phyloP scores from a whole-genome alignment of 768 basidiomycete species.

The Hypsizygus marmoreus region DNA sequence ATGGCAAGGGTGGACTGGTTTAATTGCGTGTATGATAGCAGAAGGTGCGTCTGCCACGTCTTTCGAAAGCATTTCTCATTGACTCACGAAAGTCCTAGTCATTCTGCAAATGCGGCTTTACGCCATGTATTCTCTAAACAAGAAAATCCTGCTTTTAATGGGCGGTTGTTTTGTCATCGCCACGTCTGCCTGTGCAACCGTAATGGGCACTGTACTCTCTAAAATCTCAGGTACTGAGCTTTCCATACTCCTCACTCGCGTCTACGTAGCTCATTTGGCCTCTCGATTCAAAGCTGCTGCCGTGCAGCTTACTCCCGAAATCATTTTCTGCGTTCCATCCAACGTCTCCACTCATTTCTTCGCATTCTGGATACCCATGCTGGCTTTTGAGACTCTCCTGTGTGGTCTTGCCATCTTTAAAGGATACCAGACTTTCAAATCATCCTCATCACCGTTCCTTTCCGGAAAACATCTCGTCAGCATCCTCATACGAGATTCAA shows the following conservation, averaged over 20 bases:
- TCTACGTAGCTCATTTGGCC: not conserved
- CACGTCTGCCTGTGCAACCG: constrained; percentile 40
- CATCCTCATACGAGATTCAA: constrained; percentile 57
- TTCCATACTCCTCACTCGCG: not conserved
- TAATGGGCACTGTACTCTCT: constrained; percentile 49
- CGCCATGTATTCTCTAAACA: constrained; percentile 58
- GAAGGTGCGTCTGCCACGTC: constrained; percentile 41
- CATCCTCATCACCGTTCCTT: constrained; percentile 36
- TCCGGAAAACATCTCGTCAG: constrained; percentile 46
- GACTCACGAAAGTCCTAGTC: constrained; percentile 30
- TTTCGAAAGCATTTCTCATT: not conserved
- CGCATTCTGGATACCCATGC: constrained; percentile 62
- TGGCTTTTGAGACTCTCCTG: constrained; percentile 54
- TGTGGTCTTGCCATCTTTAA: constrained; percentile 52
- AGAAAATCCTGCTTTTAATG: constrained; percentile 51
- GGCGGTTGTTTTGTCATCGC: constrained; percentile 39
- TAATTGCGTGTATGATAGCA: constrained; percentile 53
- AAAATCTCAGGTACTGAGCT: constrained; percentile 38
- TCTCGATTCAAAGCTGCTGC: constrained; percentile 14
- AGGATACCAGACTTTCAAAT: constrained; percentile 46
- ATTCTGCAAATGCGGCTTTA: constrained; percentile 67
- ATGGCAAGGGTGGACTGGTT: constrained; percentile 66
- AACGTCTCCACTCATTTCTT: constrained; percentile 46
- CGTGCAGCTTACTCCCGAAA: constrained; percentile 16
- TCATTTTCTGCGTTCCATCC: constrained; percentile 44